Percentiles rank a stretch among this genome's conserved stretches.
phyloP scores from a whole-genome alignment of 1,139 yeast species.

The Candida smagusa region DNA sequence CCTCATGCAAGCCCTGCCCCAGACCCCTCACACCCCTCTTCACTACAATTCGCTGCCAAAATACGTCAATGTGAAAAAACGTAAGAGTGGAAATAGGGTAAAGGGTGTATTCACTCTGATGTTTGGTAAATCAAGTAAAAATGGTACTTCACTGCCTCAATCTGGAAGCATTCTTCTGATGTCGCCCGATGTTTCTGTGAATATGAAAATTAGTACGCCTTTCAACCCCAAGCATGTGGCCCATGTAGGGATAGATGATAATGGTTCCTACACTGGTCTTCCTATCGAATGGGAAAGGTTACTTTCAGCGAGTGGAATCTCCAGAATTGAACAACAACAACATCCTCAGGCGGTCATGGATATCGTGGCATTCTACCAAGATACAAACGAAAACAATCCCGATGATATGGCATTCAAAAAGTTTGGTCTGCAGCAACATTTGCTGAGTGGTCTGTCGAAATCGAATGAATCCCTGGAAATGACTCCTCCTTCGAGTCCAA shows the following conservation, averaged over 20 bases:
- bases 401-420: constrained; percentile 76
- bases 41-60: constrained; percentile 10
- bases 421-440: constrained; percentile 26
- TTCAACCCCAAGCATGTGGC: constrained; percentile 88
- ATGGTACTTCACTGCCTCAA: constrained; percentile 4
- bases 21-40: constrained; percentile 3
- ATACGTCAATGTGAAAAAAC: constrained; percentile 21
- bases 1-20: not conserved
- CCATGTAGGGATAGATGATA: constrained; percentile 88
- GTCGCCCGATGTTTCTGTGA: constrained; percentile 19
- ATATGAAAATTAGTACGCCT: constrained; percentile 79
- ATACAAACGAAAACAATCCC: constrained; percentile 53
- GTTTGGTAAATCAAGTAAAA: constrained; percentile 33
- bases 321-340: constrained; percentile 78
- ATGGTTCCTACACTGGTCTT: constrained; percentile 85
- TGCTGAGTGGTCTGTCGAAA: constrained; percentile 2
- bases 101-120: constrained; percentile 41
- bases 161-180: constrained; percentile 1
- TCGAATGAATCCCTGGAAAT: constrained; percentile 9
- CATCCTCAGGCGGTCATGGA: constrained; percentile 95
- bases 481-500: constrained; percentile 14
- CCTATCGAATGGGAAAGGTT: constrained; percentile 91
- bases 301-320: constrained; percentile 80
- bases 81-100: constrained; percentile 36
- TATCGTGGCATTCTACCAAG: constrained; percentile 84